Evolutionary conservation across 352 stramenopile genomes (phyloP), one percentile per base, ranked within the genome.

Genomic region (Phytophthora aleatoria): DNA sequence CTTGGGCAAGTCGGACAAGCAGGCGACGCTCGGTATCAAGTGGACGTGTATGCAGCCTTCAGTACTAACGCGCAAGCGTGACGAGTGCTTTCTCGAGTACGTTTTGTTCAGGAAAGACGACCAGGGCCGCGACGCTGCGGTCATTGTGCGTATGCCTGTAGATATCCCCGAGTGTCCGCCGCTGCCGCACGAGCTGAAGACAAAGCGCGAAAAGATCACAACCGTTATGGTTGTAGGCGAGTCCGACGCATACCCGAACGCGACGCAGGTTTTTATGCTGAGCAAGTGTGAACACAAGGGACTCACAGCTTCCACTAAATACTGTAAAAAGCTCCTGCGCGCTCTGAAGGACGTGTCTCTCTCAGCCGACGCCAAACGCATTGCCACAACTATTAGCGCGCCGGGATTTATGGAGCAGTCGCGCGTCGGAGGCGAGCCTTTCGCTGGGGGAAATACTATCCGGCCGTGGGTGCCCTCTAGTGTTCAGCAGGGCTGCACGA

Each of bases 51-150:
- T 92, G 48, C 77, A 82, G 44, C 74, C 79, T 20, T 84, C 80
- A 20, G 33, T 81, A 52, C 73, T 92, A 52, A 76, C 73, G 10
- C 75, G 75, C 35, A 92, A 91, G 67, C 74, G 82, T 26, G 82
- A 95, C 71, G 77, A 89, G 50, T 88, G 79, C 53, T 91, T 85
- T 55, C 61, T 95, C 39, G 87, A 95, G 56, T 92, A 91, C 68
- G 76, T 91, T 53, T 74, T 72, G 42, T 82, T 80, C 61, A 81
- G 49, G 51, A 83, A 75, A 16, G 87, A 95, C 50, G 48, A 71
- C 3, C 72, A 77, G 16, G 79, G 73, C 8, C 83, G 83, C 39
- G 79, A 89, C 26, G 71, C 85, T 11, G 84, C 75, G 13, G 69
- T 94, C 10, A 85, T 85, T 20, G 81, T 92, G 8, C 79, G 74